A percentile compares a stretch with the other conserved stretches of the same genome.
Evolutionary conservation across 2,329 filamentous ascomycete species (phyloP).

Genomic region (Westerdykella aurantiaca): DNA sequence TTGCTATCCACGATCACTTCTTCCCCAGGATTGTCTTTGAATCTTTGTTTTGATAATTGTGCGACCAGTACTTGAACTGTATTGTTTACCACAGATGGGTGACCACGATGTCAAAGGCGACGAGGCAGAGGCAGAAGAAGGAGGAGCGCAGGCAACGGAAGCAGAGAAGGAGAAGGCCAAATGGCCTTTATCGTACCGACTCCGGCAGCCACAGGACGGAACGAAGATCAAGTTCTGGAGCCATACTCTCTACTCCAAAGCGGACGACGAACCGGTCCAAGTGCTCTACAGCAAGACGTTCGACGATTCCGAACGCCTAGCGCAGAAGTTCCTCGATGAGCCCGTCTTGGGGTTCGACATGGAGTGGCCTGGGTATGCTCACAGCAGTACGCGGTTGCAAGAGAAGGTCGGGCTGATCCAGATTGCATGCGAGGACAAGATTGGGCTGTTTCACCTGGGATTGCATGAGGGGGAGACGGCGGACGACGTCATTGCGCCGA

Average conservation of each 20-base stretch:
- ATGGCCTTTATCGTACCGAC: not conserved
- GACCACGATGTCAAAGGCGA: too few species aligned
- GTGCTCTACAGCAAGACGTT: constrained; percentile 73
- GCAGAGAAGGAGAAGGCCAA: too few species aligned
- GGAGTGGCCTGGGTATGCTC: constrained; percentile 64
- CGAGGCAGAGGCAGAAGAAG: too few species aligned
- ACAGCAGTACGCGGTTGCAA: constrained; percentile 48
- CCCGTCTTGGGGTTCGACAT: constrained; percentile 80
- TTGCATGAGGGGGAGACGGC: constrained; percentile 40
- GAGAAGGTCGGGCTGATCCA: constrained; percentile 77
- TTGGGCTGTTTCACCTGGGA: constrained; percentile 78
- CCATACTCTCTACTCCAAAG: constrained; percentile 58
- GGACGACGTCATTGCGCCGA: constrained; percentile 61
- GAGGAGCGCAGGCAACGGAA: too few species aligned
- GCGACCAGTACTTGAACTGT: too few species aligned
- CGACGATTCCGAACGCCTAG: constrained; percentile 60
- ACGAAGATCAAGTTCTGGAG: constrained; percentile 52
- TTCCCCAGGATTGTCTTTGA: too few species aligned
- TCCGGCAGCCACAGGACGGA: not conserved
- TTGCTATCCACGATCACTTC: too few species aligned
- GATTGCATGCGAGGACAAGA: constrained; percentile 67
- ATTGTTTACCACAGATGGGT: too few species aligned
- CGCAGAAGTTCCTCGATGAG: constrained; percentile 61
- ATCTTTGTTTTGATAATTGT: too few species aligned
- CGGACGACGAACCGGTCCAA: constrained; percentile 51